A percentile compares a stretch with the other conserved stretches of the same genome.
Conservation (phyloP, 495 filamentous ascomycete genomes). For the Baudoinia panamericana region DNA sequence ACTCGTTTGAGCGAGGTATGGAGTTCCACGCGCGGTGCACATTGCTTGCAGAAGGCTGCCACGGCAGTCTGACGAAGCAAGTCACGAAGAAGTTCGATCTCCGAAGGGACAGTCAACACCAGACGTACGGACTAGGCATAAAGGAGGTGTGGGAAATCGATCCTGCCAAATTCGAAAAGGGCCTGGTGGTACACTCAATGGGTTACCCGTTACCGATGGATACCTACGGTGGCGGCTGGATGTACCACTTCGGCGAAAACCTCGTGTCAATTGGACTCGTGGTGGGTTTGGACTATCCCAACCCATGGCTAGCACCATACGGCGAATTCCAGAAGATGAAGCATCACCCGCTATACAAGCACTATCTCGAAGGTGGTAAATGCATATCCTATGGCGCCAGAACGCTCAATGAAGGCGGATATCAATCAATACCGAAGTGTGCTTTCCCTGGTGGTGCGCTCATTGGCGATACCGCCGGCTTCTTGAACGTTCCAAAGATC, state of each 20-base stretch:
- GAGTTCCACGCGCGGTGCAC: constrained; percentile 93
- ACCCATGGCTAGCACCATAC: constrained; percentile 94
- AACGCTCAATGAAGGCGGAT: constrained; percentile 89
- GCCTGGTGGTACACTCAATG: constrained; percentile 80
- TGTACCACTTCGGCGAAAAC: constrained; percentile 99
- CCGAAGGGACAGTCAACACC: constrained; percentile 72
- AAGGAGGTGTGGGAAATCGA: constrained; percentile 97
- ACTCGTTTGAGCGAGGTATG: constrained; percentile 93
- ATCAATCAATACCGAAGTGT: constrained; percentile 92
- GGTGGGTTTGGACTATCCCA: constrained; percentile 87
- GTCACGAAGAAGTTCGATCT: constrained; percentile 92
- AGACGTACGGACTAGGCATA: constrained; percentile 87
- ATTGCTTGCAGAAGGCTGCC: constrained; percentile 90
- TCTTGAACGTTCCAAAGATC: constrained; percentile 96
- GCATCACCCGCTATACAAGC: constrained; percentile 78
- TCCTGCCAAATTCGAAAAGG: constrained; percentile 81
- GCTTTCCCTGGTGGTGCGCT: constrained; percentile 92
- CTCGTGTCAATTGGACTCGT: constrained; percentile 89
- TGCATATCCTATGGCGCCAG: constrained; percentile 95
- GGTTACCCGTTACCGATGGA: constrained; percentile 80
- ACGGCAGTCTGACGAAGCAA: constrained; percentile 91
- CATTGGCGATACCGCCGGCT: constrained; percentile 91
- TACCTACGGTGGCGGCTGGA: constrained; percentile 92
- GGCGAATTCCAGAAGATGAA: constrained; percentile 98
- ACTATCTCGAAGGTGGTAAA: constrained; percentile 79